Percentiles rank a stretch among this genome's conserved stretches.
These are phyloP conservation scores for Urostyla sp. DNA, from an alignment of 73 alveolate species.

Conservation along the genomic window DNA sequence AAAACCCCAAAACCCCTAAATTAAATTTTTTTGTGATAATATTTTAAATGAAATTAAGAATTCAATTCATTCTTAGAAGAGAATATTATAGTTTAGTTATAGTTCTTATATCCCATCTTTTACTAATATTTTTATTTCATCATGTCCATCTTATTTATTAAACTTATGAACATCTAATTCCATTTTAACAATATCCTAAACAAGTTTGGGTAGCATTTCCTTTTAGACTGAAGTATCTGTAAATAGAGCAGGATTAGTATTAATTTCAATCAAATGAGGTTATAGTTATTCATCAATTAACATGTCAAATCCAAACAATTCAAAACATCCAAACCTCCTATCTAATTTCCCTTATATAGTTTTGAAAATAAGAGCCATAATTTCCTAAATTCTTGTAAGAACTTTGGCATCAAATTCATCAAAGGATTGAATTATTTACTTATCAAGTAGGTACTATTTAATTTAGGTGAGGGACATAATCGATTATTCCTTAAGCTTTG, in stretches of 20 bases:
- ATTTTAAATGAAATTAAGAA: too few relatives aligned
- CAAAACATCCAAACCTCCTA: conserved; percentile 72
- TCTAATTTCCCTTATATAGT: conserved; percentile 55
- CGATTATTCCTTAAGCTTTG: conserved; percentile 54
- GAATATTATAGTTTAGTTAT: neutral
- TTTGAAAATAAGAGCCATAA: conserved; percentile 63
- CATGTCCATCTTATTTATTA: conserved; percentile 8
- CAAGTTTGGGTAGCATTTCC: conserved; percentile 46
- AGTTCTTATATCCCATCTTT: neutral
- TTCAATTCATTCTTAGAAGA: too few relatives aligned
- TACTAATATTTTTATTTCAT: conserved; percentile 12
- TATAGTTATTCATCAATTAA: conserved; percentile 79
- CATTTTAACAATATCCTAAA: conserved; percentile 24
- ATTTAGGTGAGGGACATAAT: conserved; percentile 35
- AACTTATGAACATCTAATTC: conserved; percentile 8
- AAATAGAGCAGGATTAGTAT: conserved; percentile 84
- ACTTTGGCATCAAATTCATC: conserved; percentile 55
- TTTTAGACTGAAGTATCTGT: conserved; percentile 59
- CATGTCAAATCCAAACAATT: conserved; percentile 84
- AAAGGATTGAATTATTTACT: neutral
- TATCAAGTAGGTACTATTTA: neutral
- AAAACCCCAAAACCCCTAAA: too few relatives aligned
- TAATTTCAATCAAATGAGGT: conserved; percentile 81
- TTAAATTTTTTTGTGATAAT: too few relatives aligned
- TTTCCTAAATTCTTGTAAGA: conserved; percentile 38